Percentiles rank a stretch among this genome's conserved stretches.
phyloP scores from a whole-genome alignment of 2,329 filamentous ascomycete species.

The Thielaviopsis euricoi region DNA sequence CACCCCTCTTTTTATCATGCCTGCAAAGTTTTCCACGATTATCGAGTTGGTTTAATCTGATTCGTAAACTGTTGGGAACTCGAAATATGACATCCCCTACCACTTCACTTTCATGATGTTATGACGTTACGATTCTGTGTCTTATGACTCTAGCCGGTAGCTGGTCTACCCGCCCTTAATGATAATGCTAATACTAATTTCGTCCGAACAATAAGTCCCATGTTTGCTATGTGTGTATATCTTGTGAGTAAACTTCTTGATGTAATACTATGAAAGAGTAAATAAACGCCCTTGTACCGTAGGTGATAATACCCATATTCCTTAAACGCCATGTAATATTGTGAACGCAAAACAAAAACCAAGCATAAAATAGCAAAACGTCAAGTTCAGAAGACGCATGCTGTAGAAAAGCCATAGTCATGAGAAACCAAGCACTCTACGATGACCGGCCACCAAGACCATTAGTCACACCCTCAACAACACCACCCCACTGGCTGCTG shows the following conservation, averaged over 20 bases:
- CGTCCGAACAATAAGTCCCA: neutral
- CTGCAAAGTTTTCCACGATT: neutral
- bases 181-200: neutral
- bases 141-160: neutral
- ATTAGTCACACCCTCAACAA: constrained; percentile 34
- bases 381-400: neutral
- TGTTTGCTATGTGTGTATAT: neutral
- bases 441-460: constrained; percentile 19
- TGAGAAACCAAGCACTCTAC: neutral
- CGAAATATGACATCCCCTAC: too few species aligned
- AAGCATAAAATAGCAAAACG: neutral
- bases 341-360: neutral
- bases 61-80: neutral
- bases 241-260: neutral
- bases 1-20: neutral
- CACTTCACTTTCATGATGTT: neutral
- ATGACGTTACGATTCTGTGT: neutral
- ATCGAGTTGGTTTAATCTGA: neutral
- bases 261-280: neutral
- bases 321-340: neutral
- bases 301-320: neutral
- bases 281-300: neutral
- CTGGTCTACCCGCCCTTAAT: neutral
- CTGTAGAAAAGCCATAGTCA: neutral
- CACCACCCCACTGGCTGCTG: constrained; percentile 30